Evolutionary conservation across 345 rosid genomes (phyloP).

Genomic region (Erodium maritimum): DNA sequence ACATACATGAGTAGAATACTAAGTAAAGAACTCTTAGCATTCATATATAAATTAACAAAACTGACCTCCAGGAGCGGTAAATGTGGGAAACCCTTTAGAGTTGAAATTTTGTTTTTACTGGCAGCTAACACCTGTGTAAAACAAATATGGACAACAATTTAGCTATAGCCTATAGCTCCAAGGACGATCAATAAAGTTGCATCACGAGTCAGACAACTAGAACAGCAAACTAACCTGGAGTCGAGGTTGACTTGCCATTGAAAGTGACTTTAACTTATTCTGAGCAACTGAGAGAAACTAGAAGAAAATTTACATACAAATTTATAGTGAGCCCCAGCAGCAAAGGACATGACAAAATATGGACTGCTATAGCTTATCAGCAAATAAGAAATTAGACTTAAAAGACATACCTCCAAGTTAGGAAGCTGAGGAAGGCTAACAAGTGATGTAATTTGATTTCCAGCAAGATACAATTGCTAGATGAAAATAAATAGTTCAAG

Average conservation of each 20-base stretch:
- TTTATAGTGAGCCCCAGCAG: background rate
- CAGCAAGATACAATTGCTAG: constrained; percentile 98
- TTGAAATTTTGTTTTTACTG: constrained; percentile 88
- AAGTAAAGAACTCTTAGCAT: background rate
- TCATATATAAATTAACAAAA: background rate
- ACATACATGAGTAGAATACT: background rate
- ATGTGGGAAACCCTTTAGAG: constrained; percentile 81
- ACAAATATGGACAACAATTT: background rate
- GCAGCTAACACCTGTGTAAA: constrained; percentile 78
- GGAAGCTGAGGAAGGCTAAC: constrained; percentile 92
- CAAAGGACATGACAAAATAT: background rate
- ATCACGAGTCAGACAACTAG: background rate
- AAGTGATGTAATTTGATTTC: constrained; percentile 91
- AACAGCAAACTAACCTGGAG: constrained; percentile 55
- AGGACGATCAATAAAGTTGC: background rate
- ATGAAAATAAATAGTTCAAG: constrained; percentile 17
- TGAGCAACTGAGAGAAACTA: constrained; percentile 98
- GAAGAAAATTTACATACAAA: constrained; percentile 6
- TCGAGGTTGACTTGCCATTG: constrained; percentile 98
- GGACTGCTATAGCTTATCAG: constrained; percentile 1
- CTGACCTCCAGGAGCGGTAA: constrained; percentile 87
- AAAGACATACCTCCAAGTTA: constrained; percentile 69
- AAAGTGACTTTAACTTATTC: constrained; percentile 83
- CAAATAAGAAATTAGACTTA: constrained; percentile 5
- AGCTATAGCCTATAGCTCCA: background rate